Percentiles rank a stretch among this genome's conserved stretches.
These are phyloP conservation scores for Trichoderma polysporum DNA, from an alignment of 2,329 filamentous ascomycete genomes.

Conservation along the genomic window DNA sequence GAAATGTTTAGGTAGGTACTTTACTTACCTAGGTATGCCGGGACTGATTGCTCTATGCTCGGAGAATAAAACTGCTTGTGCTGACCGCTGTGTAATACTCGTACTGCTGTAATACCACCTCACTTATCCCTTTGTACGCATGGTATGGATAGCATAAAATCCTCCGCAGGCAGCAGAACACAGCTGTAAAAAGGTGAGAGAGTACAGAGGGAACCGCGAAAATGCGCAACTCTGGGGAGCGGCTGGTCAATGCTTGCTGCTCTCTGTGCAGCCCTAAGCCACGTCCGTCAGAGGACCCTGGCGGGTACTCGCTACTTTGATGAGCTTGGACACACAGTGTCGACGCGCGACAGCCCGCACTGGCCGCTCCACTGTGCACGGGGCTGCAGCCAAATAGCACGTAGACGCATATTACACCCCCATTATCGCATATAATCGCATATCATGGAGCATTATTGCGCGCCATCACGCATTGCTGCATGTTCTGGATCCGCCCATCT, in stretches of 20 bases:
- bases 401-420: constrained; percentile 5
- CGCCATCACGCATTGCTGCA: background rate
- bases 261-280: constrained; percentile 14
- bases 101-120: background rate
- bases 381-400: background rate
- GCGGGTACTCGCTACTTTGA: constrained; percentile 3
- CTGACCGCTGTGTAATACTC: background rate
- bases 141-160: background rate
- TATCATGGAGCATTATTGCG: background rate
- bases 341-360: background rate
- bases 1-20: no score
- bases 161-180: background rate
- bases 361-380: constrained; percentile 3
- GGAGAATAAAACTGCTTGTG: background rate
- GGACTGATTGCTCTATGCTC: background rate
- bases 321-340: background rate
- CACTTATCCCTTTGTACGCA: background rate
- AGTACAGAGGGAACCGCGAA: background rate
- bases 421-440: constrained; percentile 1
- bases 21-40: background rate
- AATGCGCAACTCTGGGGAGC: background rate
- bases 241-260: constrained; percentile 9
- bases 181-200: background rate
- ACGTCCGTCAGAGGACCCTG: constrained; percentile 2
- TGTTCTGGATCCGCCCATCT: constrained; percentile 7